Evolutionary conservation across 2,329 filamentous ascomycete species (phyloP), one percentile per base, ranked within the genome.

Genomic region (Calonectria henricotiae): DNA sequence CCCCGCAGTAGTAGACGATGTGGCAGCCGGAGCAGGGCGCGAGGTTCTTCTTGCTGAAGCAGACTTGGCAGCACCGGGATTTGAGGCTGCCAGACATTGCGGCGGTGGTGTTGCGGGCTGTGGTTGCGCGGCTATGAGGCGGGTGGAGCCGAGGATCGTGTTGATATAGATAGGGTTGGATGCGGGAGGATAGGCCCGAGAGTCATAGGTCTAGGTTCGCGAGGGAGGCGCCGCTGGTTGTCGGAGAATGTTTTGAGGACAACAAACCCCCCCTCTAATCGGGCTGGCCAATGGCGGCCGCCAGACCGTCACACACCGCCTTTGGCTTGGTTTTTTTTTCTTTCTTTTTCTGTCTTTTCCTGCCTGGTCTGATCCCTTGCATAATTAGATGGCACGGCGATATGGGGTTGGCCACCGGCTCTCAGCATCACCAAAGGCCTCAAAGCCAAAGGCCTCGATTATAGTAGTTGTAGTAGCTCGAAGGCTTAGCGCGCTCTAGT

Each of bases 71-170:
- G 11, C 30, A 37, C 12, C 51, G 30, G 7, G 51, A 30, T 17
- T 37, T 20, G 30, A 55, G 30, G 17, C 9, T 37, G n/a, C 51
- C 51, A 30, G 32, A 55, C 51, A 55, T 55, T 32, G 30, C n/a
- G 17, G 8, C 17, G 17, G 8, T 3, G n/a, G n/a, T 6, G 41
- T 17, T 9, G 41, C 12, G 12, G 12, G 13, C 17, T 7, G 41
- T 7, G 17, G 11, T 43, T 7, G 17, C 27, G 27, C 27, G 27
- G 27, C 27, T 43, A 17, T 11, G 17, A 43, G 17, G 27, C 27
- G 27, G 27, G 27, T 30, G 27, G 27, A 30, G 27, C 27, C 27
- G 27, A 30, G 27, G 27, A 30, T 30, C 4, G 27, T 30, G 27
- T 30, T 30, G 27, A 30, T 43, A 30, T 9, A n/a, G 17, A 43